Percentiles rank a stretch among this genome's conserved stretches.
Conservation (phyloP, 345 rosid genomes). For the Carallia pectinifolia region DNA sequence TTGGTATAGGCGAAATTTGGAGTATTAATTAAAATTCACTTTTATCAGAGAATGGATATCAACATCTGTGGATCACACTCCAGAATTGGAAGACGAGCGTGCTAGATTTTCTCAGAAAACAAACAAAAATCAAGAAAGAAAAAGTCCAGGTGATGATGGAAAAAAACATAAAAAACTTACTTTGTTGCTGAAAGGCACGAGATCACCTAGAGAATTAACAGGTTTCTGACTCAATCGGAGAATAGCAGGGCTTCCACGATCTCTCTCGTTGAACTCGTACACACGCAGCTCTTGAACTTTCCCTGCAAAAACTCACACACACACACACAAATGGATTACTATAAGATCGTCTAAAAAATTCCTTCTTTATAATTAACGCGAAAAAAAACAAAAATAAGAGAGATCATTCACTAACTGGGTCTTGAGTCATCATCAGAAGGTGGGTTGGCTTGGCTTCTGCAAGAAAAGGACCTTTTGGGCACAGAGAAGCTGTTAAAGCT, state of each 20-base stretch:
- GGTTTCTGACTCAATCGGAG: constrained; percentile 71
- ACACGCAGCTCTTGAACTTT: constrained; percentile 66
- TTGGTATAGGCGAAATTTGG: too few relatives aligned
- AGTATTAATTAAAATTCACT: too few relatives aligned
- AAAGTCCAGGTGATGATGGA: too few relatives aligned
- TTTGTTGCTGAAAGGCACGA: constrained; percentile 89
- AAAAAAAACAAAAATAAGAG: neutral
- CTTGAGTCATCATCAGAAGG: constrained; percentile 23
- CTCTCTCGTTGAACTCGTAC: constrained; percentile 88
- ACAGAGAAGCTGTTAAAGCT: constrained; percentile 10
- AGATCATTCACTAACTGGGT: constrained; percentile 28
- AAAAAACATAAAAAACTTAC: constrained; percentile 22
- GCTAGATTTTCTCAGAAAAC: neutral
- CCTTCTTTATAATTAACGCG: neutral
- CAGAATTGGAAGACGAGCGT: neutral
- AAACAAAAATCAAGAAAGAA: constrained; percentile 1
- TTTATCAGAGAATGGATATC: too few relatives aligned
- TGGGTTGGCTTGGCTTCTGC: constrained; percentile 42
- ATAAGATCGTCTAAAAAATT: neutral
- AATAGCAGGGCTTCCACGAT: constrained; percentile 78
- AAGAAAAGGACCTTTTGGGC: constrained; percentile 38
- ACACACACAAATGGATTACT: neutral
- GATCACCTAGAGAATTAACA: constrained; percentile 84
- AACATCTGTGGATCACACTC: too few relatives aligned
- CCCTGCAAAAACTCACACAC: constrained; percentile 20